Base-by-base conservation (phyloP, 768 basidiomycete species). In the Serendipita sp. region DNA sequence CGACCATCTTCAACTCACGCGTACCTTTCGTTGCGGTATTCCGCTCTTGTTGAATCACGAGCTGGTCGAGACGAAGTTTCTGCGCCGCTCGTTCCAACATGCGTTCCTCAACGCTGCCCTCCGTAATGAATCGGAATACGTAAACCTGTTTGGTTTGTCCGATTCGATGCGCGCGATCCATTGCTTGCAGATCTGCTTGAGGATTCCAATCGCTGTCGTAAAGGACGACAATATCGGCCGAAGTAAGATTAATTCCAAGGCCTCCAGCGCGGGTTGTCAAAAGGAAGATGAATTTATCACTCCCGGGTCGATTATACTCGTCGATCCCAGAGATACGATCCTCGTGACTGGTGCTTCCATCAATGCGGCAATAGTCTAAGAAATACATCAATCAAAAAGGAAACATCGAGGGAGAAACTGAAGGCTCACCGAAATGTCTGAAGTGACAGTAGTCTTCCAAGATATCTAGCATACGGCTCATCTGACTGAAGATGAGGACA, bases 141-240 rank as follows among this genome's bases (percentile, higher is more conserved):
- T 92, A 94, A 18, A 96, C 94, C 74, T 97, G 93, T 75, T 95
- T 97, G 51, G 90, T 95, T 76, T 97, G 93, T 2, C 93, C 93
- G 67, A 95, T 95, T 65, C 92, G 89, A 76, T 95, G 93, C 0
- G 94, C 94, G 65, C 92, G 89, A 71, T 98, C 93, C 95, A 96
- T 97, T 3, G 96, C 96, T 73, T 99, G 96, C 52, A 99, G 75
- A 77, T 99, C 96, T 1, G 95, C 96, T 76, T 99, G 96, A 1
- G 96, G 95, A 73, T 98, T 99, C 94, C 96, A 98, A 73, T 99
- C 96, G 67, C 88, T 91, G 70, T 99, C 96, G 68, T 97, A 98
- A 3, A 98, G 77, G 0, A 98, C 86, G 60, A 99, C 95, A 47
- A 97, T 80, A 74, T 98, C 96, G 8, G 96, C 96, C 0, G 87